These are phyloP conservation scores for Penicillium canescens DNA, from an alignment of 495 filamentous ascomycete species.

Conservation along the genomic window DNA sequence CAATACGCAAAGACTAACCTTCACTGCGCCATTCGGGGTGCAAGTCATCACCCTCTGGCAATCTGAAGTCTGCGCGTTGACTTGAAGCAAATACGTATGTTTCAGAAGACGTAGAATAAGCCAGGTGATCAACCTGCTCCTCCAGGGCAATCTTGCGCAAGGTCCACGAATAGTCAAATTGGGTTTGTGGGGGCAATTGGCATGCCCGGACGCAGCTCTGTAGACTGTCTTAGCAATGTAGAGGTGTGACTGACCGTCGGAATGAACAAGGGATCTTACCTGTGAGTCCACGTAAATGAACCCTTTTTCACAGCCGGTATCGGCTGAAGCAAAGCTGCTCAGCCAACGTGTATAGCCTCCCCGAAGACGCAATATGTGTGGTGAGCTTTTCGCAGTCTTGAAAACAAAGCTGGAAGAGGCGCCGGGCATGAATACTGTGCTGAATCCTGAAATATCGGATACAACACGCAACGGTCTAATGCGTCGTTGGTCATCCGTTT, in stretches of 20 bases:
- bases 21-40: slow-evolving; percentile 79
- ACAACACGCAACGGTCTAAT: slow-evolving; percentile 59
- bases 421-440: slow-evolving; percentile 79
- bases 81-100: slow-evolving; percentile 78
- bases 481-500: slow-evolving; percentile 39
- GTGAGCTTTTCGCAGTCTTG: slow-evolving; percentile 70
- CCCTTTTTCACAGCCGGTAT: slow-evolving; percentile 69
- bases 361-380: slow-evolving; percentile 70
- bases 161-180: slow-evolving; percentile 71
- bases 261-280: slow-evolving; percentile 25
- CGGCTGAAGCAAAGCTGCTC: slow-evolving; percentile 61
- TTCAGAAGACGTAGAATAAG: slow-evolving; percentile 71
- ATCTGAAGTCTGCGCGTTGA: slow-evolving; percentile 64
- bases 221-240: slow-evolving; percentile 17
- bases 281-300: slow-evolving; percentile 75
- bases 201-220: slow-evolving; percentile 65
- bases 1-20: slow-evolving; percentile 31
- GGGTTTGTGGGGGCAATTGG: slow-evolving; percentile 62
- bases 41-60: slow-evolving; percentile 81
- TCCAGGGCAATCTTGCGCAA: slow-evolving; percentile 66
- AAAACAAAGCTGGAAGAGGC: slow-evolving; percentile 75
- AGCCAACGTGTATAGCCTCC: slow-evolving; percentile 64
- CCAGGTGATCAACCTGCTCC: slow-evolving; percentile 69
- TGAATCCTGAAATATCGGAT: slow-evolving; percentile 69
- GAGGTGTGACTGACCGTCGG: no score